These are phyloP conservation scores for Microsporum audouinii DNA, from an alignment of 2,329 filamentous ascomycete species.

Conservation along the genomic window DNA sequence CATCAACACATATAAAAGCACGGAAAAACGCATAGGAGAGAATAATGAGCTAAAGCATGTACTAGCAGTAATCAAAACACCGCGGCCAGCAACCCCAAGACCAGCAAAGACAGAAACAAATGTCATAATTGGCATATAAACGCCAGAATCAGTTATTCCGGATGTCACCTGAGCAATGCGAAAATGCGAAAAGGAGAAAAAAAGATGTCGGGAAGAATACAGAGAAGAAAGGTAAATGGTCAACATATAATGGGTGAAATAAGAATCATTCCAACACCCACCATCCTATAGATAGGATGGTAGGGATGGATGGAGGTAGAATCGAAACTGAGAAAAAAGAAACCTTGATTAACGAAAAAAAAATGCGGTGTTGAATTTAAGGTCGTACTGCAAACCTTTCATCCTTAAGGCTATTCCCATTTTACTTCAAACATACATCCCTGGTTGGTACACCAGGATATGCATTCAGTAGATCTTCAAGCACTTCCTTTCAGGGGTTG, in stretches of 20 bases:
- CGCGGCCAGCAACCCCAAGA: constrained; percentile 3
- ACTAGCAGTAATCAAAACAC: constrained; percentile 2
- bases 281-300: neutral
- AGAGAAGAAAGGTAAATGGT: constrained; percentile 1
- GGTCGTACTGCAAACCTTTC: neutral
- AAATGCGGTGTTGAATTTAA: neutral
- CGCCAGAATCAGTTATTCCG: constrained; percentile 1
- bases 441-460: neutral
- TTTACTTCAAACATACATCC: neutral
- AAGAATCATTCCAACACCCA: neutral
- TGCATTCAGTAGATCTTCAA: neutral
- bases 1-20: neutral
- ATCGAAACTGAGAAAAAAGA: neutral
- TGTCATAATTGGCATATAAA: constrained; percentile 3
- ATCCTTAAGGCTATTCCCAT: neutral
- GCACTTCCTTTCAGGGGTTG: constrained; percentile 1
- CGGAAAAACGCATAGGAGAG: neutral
- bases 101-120: constrained; percentile 2
- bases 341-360: neutral
- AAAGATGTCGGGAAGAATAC: constrained; percentile 1
- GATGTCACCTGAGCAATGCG: neutral
- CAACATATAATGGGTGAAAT: neutral
- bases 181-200: neutral
- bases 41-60: constrained; percentile 1
- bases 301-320: neutral